Conservation (phyloP, 73 alveolate species). For the Breviolum minutum region DNA sequence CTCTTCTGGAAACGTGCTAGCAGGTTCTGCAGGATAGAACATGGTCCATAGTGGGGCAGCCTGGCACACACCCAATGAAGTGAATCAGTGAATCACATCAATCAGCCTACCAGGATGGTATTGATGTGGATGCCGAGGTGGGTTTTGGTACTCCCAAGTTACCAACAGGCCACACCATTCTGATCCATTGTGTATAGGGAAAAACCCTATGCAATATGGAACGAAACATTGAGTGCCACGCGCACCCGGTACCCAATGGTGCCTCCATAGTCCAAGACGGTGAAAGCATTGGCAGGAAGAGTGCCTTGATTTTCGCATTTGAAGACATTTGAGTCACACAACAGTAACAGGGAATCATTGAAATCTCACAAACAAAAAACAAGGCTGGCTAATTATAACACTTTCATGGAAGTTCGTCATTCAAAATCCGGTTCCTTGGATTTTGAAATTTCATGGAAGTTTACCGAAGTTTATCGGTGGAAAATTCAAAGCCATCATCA, state of each 20-base stretch:
- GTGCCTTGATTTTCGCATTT: slow-evolving; percentile 1
- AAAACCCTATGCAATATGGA: too few relatives aligned
- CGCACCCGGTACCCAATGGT: not conserved
- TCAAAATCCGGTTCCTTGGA: too few relatives aligned
- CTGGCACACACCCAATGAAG: not conserved
- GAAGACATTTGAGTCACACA: too few relatives aligned
- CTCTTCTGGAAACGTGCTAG: slow-evolving; percentile 50
- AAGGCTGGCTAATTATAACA: too few relatives aligned
- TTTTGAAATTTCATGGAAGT: too few relatives aligned
- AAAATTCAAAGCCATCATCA: too few relatives aligned
- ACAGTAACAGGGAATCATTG: too few relatives aligned
- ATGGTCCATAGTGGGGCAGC: slow-evolving; percentile 93
- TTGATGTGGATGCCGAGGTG: not conserved
- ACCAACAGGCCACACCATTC: not conserved
- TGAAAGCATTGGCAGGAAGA: slow-evolving; percentile 70
- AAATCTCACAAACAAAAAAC: too few relatives aligned
- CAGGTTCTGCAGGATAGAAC: slow-evolving; percentile 87
- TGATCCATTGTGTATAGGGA: too few relatives aligned
- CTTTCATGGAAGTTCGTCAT: too few relatives aligned
- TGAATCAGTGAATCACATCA: not conserved
- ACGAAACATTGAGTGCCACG: not conserved
- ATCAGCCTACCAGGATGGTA: not conserved
- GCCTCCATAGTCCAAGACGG: slow-evolving; percentile 93
- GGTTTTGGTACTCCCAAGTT: not conserved
- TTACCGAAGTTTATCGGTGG: too few relatives aligned